Conservation (phyloP, 2,329 filamentous ascomycete genomes). For the Amesomyces nigricolor region DNA sequence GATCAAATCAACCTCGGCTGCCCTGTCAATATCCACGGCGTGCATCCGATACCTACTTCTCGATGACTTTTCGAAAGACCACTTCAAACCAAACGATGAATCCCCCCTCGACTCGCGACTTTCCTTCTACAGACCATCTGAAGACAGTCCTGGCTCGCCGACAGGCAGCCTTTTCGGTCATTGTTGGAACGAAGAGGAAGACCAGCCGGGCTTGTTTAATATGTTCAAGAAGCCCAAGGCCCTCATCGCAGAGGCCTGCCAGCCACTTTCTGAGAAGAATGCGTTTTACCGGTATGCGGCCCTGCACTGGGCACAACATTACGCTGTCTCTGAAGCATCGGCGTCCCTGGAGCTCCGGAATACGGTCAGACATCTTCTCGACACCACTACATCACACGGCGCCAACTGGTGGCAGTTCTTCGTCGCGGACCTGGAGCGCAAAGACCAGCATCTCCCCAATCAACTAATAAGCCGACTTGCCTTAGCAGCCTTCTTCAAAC, state of each 20-base stretch:
- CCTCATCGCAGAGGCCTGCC: not conserved
- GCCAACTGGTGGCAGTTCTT: no score
- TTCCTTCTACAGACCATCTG: no score
- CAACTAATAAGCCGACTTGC: no score
- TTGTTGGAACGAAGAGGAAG: not conserved
- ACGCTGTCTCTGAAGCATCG: no score
- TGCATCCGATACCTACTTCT: slow-evolving; percentile 31
- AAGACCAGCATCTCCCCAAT: no score
- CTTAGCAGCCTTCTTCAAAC: no score
- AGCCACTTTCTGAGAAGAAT: not conserved
- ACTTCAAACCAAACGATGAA: slow-evolving; percentile 20
- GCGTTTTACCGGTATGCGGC: slow-evolving; percentile 35
- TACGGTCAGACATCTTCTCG: no score
- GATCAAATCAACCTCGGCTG: not conserved
- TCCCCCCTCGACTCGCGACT: not conserved
- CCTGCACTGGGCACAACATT: no score
- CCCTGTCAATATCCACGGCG: slow-evolving; percentile 19
- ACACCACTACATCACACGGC: no score
- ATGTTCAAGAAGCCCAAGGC: not conserved
- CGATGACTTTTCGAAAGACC: slow-evolving; percentile 31
- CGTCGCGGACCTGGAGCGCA: no score
- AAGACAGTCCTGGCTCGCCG: no score
- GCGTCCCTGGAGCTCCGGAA: no score
- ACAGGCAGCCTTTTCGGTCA: not conserved
- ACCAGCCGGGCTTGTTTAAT: not conserved